Conservation (phyloP, 805 yeast species). For the Wickerhamomyces ciferrii region DNA sequence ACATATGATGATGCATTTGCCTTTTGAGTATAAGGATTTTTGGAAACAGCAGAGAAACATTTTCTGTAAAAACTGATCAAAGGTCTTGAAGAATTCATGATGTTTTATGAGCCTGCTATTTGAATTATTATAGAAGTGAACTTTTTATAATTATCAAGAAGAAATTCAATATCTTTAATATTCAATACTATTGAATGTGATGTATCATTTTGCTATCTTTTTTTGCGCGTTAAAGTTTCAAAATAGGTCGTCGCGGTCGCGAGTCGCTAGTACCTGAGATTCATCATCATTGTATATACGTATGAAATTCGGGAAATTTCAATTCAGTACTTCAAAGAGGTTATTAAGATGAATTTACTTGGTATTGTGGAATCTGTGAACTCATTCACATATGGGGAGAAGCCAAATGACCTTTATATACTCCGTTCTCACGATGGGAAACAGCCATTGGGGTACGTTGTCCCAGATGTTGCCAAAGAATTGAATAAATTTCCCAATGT, state of each 20-base stretch:
- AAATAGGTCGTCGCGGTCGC: no score
- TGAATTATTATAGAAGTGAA: no score
- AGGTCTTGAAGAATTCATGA: neutral
- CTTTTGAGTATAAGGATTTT: neutral
- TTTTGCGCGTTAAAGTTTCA: no score
- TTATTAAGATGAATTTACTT: neutral
- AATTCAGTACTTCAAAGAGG: neutral
- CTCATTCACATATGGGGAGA: constrained; percentile 14
- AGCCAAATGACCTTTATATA: constrained; percentile 2
- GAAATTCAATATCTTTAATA: no score
- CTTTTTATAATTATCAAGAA: no score
- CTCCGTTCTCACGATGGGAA: neutral
- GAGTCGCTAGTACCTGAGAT: no score
- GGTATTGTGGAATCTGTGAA: constrained; percentile 18
- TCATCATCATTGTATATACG: no score
- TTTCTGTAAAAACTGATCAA: neutral
- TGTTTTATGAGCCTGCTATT: no score
- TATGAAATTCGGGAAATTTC: no score
- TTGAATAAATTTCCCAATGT: neutral
- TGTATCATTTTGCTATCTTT: no score
- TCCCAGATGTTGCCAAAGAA: neutral
- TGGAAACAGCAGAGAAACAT: neutral
- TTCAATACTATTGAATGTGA: no score
- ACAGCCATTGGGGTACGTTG: neutral
- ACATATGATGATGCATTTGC: neutral